Evolutionary conservation across 2,329 filamentous ascomycete genomes (phyloP).

Genomic region (Cytospora piceae): DNA sequence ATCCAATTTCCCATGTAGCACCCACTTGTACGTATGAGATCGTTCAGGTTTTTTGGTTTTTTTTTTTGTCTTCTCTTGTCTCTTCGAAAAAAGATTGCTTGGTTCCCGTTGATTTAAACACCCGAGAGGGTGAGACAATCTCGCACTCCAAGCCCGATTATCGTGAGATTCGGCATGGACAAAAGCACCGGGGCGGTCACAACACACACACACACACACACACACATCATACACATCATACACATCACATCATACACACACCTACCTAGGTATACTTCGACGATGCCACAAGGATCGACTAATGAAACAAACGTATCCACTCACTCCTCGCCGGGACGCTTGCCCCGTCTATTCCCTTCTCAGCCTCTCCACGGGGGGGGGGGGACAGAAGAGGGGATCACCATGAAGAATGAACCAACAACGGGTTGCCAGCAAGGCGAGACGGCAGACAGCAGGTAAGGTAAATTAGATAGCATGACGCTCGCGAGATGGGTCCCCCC

Average conservation of each 20-base stretch:
- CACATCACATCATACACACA: background rate
- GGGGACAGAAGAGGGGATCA: background rate
- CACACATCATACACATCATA: background rate
- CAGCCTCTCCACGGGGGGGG: background rate
- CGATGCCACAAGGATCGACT: slow-evolving; percentile 1
- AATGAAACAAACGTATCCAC: background rate
- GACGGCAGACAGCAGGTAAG: background rate
- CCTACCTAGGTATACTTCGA: background rate
- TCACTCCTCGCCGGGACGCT: background rate
- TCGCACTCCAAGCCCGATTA: background rate
- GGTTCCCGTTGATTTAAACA: background rate
- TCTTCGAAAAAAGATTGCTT: background rate
- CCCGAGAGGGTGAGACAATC: background rate
- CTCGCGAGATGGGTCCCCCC: background rate
- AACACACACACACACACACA: background rate
- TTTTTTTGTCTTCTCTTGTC: background rate
- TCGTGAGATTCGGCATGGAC: background rate
- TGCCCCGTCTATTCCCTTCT: background rate
- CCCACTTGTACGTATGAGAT: background rate
- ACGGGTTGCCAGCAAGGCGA: background rate
- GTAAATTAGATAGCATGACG: background rate
- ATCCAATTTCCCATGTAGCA: background rate
- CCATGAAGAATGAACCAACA: background rate
- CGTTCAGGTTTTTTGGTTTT: background rate
- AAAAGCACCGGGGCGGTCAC: background rate